Conservation (phyloP, 2,329 filamentous ascomycete genomes). For the Arthrobotrys megalospora region DNA sequence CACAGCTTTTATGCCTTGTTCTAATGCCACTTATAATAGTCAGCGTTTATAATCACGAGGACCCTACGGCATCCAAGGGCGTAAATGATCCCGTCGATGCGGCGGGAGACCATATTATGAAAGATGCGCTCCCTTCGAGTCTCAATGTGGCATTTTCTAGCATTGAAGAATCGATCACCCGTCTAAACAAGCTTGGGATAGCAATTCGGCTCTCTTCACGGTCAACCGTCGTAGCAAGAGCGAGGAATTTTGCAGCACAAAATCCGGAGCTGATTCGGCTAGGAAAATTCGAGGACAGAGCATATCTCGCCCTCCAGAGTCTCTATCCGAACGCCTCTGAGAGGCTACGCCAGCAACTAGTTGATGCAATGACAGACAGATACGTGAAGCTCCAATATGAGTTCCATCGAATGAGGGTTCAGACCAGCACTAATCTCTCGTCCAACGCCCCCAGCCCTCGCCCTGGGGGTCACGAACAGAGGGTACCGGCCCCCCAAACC, state of each 20-base stretch:
- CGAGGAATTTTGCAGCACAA: slow-evolving; percentile 20
- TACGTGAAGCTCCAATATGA: slow-evolving; percentile 17
- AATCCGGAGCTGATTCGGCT: slow-evolving; percentile 24
- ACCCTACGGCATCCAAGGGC: slow-evolving; percentile 3
- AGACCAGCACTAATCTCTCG: not conserved
- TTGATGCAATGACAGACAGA: slow-evolving; percentile 24
- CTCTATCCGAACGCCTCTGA: slow-evolving; percentile 29
- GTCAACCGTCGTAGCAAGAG: slow-evolving; percentile 25
- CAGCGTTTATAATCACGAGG: slow-evolving; percentile 10
- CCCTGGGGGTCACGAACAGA: not conserved
- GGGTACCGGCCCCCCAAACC: not conserved
- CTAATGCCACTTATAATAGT: no score
- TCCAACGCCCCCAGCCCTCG: not conserved
- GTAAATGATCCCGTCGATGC: no score
- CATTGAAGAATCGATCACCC: slow-evolving; percentile 24
- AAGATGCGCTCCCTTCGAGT: not conserved
- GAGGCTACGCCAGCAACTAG: slow-evolving; percentile 15
- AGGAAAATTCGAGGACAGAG: slow-evolving; percentile 20
- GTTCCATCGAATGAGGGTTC: slow-evolving; percentile 15
- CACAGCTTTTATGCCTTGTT: no score
- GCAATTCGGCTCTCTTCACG: slow-evolving; percentile 24
- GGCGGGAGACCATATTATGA: slow-evolving; percentile 7
- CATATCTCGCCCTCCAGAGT: slow-evolving; percentile 18
- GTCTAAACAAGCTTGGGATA: slow-evolving; percentile 27
- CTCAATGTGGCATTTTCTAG: slow-evolving; percentile 18